phyloP scores from a whole-genome alignment of 1,284 basidiomycete species.

The Tylopilus orsonianus region DNA sequence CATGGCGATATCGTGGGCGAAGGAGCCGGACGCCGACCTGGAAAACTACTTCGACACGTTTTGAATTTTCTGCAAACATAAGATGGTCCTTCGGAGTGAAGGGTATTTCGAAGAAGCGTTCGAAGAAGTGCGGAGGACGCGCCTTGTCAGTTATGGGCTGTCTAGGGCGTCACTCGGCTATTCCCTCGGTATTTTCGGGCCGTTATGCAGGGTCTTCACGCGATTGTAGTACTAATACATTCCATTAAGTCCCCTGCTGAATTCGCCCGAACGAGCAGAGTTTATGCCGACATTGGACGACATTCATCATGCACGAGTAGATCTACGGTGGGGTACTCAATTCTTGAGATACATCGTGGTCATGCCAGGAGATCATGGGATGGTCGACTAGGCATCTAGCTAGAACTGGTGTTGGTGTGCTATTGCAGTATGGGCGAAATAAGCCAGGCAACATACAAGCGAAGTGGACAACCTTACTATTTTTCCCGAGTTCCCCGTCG shows the following conservation, averaged over 20 bases:
- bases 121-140: conserved; percentile 23
- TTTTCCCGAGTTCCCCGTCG: neutral
- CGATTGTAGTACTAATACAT: conserved; percentile 20
- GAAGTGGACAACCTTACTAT: conserved; percentile 16
- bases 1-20: conserved; percentile 53
- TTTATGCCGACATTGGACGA: conserved; percentile 9
- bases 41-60: conserved; percentile 46
- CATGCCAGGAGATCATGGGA: neutral
- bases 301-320: conserved; percentile 10
- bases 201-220: neutral
- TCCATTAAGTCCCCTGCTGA: conserved; percentile 9
- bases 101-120: conserved; percentile 49
- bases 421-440: conserved; percentile 4
- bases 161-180: neutral
- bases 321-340: conserved; percentile 18
- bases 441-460: neutral
- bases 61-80: conserved; percentile 49
- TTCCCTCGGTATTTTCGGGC: conserved; percentile 3
- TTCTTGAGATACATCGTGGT: neutral
- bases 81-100: conserved; percentile 60
- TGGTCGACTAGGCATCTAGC: too few relatives aligned
- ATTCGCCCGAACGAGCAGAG: conserved; percentile 7
- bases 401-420: neutral
- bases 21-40: conserved; percentile 47
- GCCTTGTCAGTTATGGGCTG: conserved; percentile 20